These are phyloP conservation scores for Prunus persica DNA, from an alignment of 306 rosid genomes.

Conservation along the genomic window DNA sequence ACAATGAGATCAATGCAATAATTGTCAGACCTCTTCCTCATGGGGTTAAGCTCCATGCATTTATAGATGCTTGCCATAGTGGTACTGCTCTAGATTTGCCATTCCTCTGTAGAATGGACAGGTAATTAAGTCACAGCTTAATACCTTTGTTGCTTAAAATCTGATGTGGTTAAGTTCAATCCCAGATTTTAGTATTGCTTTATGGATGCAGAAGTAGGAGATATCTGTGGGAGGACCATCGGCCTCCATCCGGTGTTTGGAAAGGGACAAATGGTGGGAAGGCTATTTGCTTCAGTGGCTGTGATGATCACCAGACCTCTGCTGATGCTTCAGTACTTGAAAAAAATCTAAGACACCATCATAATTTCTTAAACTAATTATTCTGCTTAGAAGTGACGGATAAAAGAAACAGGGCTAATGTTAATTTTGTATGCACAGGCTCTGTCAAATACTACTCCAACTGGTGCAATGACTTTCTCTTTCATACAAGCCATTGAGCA, in stretches of 20 bases:
- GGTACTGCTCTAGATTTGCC: slow-evolving; percentile 49
- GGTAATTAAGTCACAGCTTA: slow-evolving; percentile 11
- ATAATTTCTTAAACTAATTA: no score
- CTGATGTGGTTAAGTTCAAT: no score
- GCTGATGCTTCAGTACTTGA: slow-evolving; percentile 35
- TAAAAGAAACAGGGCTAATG: no score
- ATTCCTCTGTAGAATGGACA: slow-evolving; percentile 41
- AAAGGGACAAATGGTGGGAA: slow-evolving; percentile 54
- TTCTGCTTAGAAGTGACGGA: no score
- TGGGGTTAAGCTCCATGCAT: slow-evolving; percentile 50
- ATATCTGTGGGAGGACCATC: slow-evolving; percentile 51
- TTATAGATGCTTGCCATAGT: slow-evolving; percentile 50
- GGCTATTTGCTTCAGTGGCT: slow-evolving; percentile 51
- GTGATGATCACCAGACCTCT: slow-evolving; percentile 49
- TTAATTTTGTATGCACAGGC: no score
- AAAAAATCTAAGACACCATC: no score
- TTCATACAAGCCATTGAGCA: no score
- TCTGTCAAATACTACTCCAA: no score
- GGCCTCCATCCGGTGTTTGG: slow-evolving; percentile 40
- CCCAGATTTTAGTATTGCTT: neutral
- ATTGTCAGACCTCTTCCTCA: slow-evolving; percentile 44
- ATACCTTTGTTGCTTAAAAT: neutral
- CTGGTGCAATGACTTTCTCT: no score
- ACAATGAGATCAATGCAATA: slow-evolving; percentile 49
- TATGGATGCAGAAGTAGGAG: slow-evolving; percentile 28